Conservation (phyloP, 495 filamentous ascomycete species). For the Podospora bellae-mahoneyi region DNA sequence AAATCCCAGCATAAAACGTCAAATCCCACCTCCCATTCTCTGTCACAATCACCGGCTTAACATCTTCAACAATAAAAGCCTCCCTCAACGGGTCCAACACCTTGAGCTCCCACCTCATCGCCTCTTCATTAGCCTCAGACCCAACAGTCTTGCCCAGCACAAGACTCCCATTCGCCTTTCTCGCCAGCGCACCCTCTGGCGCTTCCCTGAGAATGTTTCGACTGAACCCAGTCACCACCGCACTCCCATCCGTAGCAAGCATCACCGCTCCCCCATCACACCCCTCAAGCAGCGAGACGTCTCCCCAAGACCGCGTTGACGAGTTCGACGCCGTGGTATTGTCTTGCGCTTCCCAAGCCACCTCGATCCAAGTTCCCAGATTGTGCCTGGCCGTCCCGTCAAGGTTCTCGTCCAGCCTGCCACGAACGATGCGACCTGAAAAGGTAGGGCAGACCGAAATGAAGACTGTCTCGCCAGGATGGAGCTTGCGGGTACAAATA, state of each 20-base stretch:
- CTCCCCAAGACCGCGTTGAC: slow-evolving; percentile 32
- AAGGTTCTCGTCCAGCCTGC: slow-evolving; percentile 19
- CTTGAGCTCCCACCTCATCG: slow-evolving; percentile 30
- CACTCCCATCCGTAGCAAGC: slow-evolving; percentile 34
- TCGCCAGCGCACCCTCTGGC: slow-evolving; percentile 29
- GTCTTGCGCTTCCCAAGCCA: slow-evolving; percentile 29
- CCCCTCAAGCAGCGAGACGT: slow-evolving; percentile 40
- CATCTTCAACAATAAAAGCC: slow-evolving; percentile 18
- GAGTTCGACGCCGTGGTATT: not conserved
- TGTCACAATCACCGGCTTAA: slow-evolving; percentile 20
- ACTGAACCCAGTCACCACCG: slow-evolving; percentile 29
- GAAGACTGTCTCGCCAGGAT: slow-evolving; percentile 22
- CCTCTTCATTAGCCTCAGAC: slow-evolving; percentile 33
- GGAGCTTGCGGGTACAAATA: slow-evolving; percentile 11
- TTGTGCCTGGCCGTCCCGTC: slow-evolving; percentile 19
- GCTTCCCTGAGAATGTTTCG: slow-evolving; percentile 32
- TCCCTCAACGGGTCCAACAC: slow-evolving; percentile 16
- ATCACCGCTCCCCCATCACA: slow-evolving; percentile 42
- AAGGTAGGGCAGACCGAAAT: slow-evolving; percentile 25
- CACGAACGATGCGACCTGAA: slow-evolving; percentile 26
- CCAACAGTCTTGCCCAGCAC: slow-evolving; percentile 36
- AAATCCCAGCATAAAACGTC: slow-evolving; percentile 20
- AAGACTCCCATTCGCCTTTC: slow-evolving; percentile 30
- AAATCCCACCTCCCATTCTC: slow-evolving; percentile 23
- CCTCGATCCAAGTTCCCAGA: slow-evolving; percentile 33